These are phyloP conservation scores for Canavalia gladiata DNA, from an alignment of 306 rosid genomes.

Conservation along the genomic window DNA sequence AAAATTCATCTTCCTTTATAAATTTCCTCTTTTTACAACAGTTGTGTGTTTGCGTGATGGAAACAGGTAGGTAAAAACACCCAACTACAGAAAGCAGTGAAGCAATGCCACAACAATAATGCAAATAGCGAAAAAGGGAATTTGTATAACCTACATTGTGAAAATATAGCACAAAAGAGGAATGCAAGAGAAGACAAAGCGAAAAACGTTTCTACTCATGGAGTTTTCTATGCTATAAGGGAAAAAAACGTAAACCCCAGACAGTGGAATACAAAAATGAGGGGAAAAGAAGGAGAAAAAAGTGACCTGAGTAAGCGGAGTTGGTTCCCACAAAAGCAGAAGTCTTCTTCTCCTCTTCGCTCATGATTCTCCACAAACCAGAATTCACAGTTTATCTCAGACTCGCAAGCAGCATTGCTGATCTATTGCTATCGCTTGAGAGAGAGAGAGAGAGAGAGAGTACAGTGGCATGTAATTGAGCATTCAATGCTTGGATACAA, in stretches of 20 bases:
- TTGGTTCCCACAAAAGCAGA: conserved; percentile 51
- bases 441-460: conserved; percentile 32
- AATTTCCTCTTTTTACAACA: conserved; percentile 2
- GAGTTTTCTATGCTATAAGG: not conserved
- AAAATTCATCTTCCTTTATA: not conserved
- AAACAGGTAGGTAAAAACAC: conserved; percentile 21
- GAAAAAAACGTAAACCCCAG: conserved; percentile 1
- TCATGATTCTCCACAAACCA: conserved; percentile 55
- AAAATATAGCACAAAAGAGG: conserved; percentile 22
- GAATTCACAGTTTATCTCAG: conserved; percentile 43
- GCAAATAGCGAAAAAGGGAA: not conserved
- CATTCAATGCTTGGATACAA: conserved; percentile 41
- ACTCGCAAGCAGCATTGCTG: conserved; percentile 32
- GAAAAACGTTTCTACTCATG: not conserved
- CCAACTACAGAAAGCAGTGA: conserved; percentile 26
- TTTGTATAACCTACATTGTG: conserved; percentile 52
- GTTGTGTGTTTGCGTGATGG: conserved; percentile 9
- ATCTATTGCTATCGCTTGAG: not conserved
- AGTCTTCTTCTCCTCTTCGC: conserved; percentile 57
- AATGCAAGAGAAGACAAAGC: conserved; percentile 26
- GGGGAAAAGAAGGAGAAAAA: not conserved
- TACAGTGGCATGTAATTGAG: conserved; percentile 45
- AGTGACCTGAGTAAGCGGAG: conserved; percentile 60
- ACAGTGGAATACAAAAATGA: not conserved
- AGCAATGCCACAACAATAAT: conserved; percentile 30